A percentile compares a stretch with the other conserved stretches of the same genome.
Conservation (phyloP, 805 yeast genomes). For the Wickerhamomyces ciferrii region DNA sequence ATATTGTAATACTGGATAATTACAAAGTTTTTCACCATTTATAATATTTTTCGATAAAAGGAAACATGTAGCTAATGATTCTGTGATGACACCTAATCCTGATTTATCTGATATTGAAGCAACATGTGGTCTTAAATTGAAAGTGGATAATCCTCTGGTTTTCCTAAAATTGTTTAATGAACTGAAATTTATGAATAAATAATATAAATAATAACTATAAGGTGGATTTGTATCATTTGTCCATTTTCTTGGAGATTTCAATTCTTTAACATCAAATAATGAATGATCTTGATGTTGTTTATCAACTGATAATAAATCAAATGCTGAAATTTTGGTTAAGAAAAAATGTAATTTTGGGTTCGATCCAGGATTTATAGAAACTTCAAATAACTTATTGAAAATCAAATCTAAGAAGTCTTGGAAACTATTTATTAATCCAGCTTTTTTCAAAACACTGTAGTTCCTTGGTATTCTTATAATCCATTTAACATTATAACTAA, state of each 20-base stretch:
- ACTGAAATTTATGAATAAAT: slow-evolving; percentile 22
- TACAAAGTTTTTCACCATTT: slow-evolving; percentile 19
- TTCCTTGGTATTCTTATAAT: slow-evolving; percentile 28
- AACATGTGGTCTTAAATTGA: slow-evolving; percentile 18
- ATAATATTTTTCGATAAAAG: slow-evolving; percentile 18
- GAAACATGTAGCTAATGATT: slow-evolving; percentile 17
- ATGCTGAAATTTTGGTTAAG: slow-evolving; percentile 25
- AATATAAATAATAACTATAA: slow-evolving; percentile 31
- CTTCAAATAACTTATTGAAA: slow-evolving; percentile 28
- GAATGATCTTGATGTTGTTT: slow-evolving; percentile 13
- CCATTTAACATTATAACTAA: slow-evolving; percentile 36
- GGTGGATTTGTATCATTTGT: slow-evolving; percentile 30
- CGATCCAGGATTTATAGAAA: slow-evolving; percentile 15
- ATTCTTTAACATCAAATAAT: slow-evolving; percentile 13
- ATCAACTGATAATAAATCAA: slow-evolving; percentile 26
- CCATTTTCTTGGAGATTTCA: slow-evolving; percentile 27
- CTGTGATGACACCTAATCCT: slow-evolving; percentile 22
- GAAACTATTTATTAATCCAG: slow-evolving; percentile 19
- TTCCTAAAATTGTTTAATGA: slow-evolving; percentile 17
- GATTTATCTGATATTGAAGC: slow-evolving; percentile 17
- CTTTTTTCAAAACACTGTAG: slow-evolving; percentile 19
- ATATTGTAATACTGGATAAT: slow-evolving; percentile 20
- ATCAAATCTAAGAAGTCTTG: slow-evolving; percentile 26
- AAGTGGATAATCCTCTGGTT: slow-evolving; percentile 9
- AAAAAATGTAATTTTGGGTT: slow-evolving; percentile 25